phyloP scores from a whole-genome alignment of 805 yeast species.

The Huiozyma naganishii region DNA sequence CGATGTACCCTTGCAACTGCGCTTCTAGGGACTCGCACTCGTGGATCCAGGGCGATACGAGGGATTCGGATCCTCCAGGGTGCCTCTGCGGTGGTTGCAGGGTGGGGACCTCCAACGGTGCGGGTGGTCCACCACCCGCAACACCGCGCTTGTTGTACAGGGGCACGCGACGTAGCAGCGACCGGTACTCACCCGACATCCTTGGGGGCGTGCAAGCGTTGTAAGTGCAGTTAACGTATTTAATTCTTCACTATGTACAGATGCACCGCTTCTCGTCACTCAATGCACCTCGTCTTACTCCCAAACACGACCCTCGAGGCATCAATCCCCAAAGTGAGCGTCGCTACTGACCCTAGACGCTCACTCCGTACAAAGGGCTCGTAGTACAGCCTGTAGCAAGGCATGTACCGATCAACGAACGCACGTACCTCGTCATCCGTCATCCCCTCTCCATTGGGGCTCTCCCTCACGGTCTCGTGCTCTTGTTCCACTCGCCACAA shows the following conservation, averaged over 20 bases:
- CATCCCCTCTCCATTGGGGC: slow-evolving; percentile 69
- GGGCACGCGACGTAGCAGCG: slow-evolving; percentile 11
- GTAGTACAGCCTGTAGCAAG: slow-evolving; percentile 66
- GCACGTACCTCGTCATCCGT: slow-evolving; percentile 50
- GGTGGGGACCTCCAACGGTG: slow-evolving; percentile 11
- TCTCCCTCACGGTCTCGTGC: slow-evolving; percentile 12
- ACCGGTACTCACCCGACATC: neutral
- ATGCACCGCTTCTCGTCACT: slow-evolving; percentile 1
- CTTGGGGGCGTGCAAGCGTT: no score
- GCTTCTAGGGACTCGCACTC: slow-evolving; percentile 13
- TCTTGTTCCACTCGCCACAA: slow-evolving; percentile 67
- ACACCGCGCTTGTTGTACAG: slow-evolving; percentile 17
- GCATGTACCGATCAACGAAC: slow-evolving; percentile 82
- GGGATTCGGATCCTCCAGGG: slow-evolving; percentile 7
- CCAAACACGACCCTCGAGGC: slow-evolving; percentile 16
- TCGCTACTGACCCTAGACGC: slow-evolving; percentile 18
- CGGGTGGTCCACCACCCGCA: slow-evolving; percentile 2
- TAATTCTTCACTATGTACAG: neutral
- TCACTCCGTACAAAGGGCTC: slow-evolving; percentile 30
- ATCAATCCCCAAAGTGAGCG: slow-evolving; percentile 24
- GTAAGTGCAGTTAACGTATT: neutral
- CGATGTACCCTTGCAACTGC: slow-evolving; percentile 9
- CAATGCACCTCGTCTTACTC: slow-evolving; percentile 8
- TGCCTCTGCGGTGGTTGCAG: slow-evolving; percentile 4
- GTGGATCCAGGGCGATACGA: slow-evolving; percentile 19